phyloP scores from a whole-genome alignment of 2,329 filamentous ascomycete genomes.

The Aspergillus transmontanensis region DNA sequence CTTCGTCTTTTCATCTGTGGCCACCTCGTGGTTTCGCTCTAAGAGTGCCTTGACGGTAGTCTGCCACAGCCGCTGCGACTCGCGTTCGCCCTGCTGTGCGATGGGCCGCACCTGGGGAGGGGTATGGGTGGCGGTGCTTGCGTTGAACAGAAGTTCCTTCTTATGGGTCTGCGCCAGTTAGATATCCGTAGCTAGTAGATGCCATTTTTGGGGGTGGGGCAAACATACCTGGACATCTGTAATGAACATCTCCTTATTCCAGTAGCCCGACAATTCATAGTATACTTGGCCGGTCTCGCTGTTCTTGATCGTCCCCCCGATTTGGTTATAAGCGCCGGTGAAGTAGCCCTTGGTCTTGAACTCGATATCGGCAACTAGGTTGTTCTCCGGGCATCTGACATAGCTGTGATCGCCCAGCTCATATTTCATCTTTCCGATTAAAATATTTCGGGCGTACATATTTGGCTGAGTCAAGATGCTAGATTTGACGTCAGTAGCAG shows the following conservation, averaged over 20 bases:
- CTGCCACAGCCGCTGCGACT: constrained; percentile 87
- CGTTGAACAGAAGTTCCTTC: constrained; percentile 88
- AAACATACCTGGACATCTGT: constrained; percentile 68
- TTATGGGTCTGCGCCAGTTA: constrained; percentile 70
- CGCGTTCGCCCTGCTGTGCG: constrained; percentile 82
- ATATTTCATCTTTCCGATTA: constrained; percentile 99
- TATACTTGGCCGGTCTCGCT: constrained; percentile 82
- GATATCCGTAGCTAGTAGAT: background rate
- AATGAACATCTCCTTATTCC: constrained; percentile 93
- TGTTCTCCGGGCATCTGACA: constrained; percentile 84
- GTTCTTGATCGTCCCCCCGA: constrained; percentile 87
- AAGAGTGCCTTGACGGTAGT: constrained; percentile 80
- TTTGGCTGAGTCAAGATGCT: constrained; percentile 95
- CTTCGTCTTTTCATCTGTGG: constrained; percentile 94
- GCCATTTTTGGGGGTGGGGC: background rate
- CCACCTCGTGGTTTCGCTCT: constrained; percentile 80
- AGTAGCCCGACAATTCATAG: constrained; percentile 89
- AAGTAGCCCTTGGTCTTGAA: constrained; percentile 99
- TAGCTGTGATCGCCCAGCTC: constrained; percentile 96
- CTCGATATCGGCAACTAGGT: constrained; percentile 86
- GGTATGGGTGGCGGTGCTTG: constrained; percentile 73
- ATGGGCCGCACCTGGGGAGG: constrained; percentile 74
- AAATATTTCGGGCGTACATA: constrained; percentile 96
- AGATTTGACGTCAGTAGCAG: constrained; percentile 13
- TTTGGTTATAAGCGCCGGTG: constrained; percentile 92